Conservation (phyloP, 2,329 filamentous ascomycete genomes). For the Pseudogymnoascus sp. region DNA sequence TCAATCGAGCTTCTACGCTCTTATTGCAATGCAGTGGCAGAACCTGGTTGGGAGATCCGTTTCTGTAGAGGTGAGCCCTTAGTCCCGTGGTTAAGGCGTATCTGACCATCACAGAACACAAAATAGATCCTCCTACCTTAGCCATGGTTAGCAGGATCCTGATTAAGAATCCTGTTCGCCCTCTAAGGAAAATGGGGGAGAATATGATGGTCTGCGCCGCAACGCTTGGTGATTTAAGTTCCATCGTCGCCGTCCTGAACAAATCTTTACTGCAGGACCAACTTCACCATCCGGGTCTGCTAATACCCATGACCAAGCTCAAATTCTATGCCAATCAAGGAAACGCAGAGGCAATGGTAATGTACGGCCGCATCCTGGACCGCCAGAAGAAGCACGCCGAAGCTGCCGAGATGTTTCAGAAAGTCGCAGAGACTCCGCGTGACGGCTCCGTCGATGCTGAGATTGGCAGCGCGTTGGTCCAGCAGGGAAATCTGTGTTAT, state of each 20-base stretch:
- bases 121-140: constrained; percentile 18
- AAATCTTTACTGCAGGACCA: constrained; percentile 12
- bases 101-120: constrained; percentile 16
- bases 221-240: constrained; percentile 21
- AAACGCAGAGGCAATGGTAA: constrained; percentile 23
- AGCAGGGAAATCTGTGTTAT: constrained; percentile 19
- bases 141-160: constrained; percentile 20
- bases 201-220: constrained; percentile 22
- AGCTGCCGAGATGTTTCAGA: constrained; percentile 21
- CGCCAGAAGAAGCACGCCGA: constrained; percentile 15
- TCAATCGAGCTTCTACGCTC: constrained; percentile 20
- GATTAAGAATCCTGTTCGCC: constrained; percentile 13
- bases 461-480: constrained; percentile 21
- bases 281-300: constrained; percentile 10
- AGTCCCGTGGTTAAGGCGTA: neutral
- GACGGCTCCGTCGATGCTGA: constrained; percentile 20
- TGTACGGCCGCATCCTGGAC: constrained; percentile 23
- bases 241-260: constrained; percentile 20
- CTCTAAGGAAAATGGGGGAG: constrained; percentile 18
- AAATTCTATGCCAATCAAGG: constrained; percentile 19
- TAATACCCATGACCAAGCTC: constrained; percentile 16
- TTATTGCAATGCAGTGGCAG: constrained; percentile 11
- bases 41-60: neutral
- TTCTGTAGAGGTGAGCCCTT: constrained; percentile 15
- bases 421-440: constrained; percentile 17